Conservation (phyloP, 805 yeast genomes). For the Cyberlindnera meyerae region DNA sequence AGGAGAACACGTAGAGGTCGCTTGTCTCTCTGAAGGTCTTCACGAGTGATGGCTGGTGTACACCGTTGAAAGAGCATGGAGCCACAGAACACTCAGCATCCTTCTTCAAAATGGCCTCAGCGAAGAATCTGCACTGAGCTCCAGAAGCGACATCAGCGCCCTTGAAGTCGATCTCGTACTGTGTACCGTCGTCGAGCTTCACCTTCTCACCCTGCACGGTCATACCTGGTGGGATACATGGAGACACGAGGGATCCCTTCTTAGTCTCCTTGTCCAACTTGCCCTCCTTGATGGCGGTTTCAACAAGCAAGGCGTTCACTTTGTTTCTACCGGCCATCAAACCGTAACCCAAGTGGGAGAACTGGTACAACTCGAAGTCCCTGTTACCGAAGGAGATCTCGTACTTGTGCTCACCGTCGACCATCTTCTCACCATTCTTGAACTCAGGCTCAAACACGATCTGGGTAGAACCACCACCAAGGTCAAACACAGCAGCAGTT, state of each 20-base stretch:
- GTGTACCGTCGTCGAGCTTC: conserved; percentile 41
- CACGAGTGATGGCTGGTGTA: conserved; percentile 89
- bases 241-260: conserved; percentile 54
- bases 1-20: conserved; percentile 88
- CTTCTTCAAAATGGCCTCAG: conserved; percentile 80
- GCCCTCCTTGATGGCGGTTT: conserved; percentile 40
- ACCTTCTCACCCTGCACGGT: conserved; percentile 58
- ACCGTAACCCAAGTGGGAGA: conserved; percentile 93
- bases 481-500: conserved; percentile 95
- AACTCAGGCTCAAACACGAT: conserved; percentile 95
- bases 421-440: conserved; percentile 52
- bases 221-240: conserved; percentile 83
- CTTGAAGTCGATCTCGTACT: conserved; percentile 52
- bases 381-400: conserved; percentile 75
- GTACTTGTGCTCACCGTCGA: conserved; percentile 86
- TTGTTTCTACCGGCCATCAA: conserved; percentile 89
- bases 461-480: conserved; percentile 98
- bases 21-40: conserved; percentile 65
- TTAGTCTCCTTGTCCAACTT: conserved; percentile 35
- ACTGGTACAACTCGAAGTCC: conserved; percentile 80
- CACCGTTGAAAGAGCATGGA: conserved; percentile 96
- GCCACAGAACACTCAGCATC: conserved; percentile 66
- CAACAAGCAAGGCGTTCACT: conserved; percentile 63
- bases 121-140: conserved; percentile 79
- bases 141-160: conserved; percentile 66